These are phyloP conservation scores for Diaporthe velutina DNA, from an alignment of 2,329 filamentous ascomycete genomes.

Conservation along the genomic window DNA sequence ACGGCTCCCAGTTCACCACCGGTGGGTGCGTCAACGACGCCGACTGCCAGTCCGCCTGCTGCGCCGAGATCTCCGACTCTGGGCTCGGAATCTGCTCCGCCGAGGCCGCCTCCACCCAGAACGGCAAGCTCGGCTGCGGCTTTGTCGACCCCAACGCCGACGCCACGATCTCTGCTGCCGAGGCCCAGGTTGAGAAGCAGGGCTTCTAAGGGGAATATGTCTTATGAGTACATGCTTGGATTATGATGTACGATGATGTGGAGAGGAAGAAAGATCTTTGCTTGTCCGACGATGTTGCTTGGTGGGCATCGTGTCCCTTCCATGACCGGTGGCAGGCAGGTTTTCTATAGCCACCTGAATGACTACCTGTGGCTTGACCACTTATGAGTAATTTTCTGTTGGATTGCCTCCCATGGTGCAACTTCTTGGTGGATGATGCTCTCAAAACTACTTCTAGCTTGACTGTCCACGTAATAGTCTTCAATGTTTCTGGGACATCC, in stretches of 20 bases:
- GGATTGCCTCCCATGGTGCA: no score
- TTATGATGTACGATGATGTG: background rate
- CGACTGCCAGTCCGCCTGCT: conserved; percentile 48
- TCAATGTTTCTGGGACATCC: no score
- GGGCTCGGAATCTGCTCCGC: conserved; percentile 49
- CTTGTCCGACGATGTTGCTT: background rate
- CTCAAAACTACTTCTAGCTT: no score
- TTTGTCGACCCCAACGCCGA: conserved; percentile 50
- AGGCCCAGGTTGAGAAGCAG: conserved; percentile 50
- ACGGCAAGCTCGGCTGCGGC: conserved; percentile 50
- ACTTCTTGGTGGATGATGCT: no score
- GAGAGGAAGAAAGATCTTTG: background rate
- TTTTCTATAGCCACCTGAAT: no score
- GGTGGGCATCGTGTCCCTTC: background rate
- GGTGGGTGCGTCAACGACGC: conserved; percentile 49
- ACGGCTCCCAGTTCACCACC: conserved; percentile 49
- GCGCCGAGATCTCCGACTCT: conserved; percentile 45
- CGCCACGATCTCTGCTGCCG: conserved; percentile 46
- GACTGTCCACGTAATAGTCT: no score
- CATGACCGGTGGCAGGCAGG: background rate
- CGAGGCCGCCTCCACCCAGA: conserved; percentile 47
- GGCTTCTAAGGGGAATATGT: conserved; percentile 44
- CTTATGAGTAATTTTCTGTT: no score
- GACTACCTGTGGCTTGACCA: no score
- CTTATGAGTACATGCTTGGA: background rate